These are phyloP conservation scores for Usnea hakonensis DNA, from an alignment of 495 filamentous ascomycete species.

Conservation along the genomic window DNA sequence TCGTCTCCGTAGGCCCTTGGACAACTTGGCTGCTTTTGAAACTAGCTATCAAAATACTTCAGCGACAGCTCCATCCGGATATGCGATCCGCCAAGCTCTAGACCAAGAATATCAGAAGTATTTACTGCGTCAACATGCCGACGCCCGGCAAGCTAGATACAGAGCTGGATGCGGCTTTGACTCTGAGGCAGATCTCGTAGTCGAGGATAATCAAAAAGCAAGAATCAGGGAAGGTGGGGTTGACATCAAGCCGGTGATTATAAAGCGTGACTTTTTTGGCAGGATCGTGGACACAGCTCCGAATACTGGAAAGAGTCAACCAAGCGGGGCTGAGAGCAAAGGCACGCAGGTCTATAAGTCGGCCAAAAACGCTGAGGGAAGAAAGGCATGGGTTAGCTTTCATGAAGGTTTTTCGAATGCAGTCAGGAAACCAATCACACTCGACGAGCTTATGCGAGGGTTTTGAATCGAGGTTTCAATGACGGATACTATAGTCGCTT, in stretches of 20 bases:
- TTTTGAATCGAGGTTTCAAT: conserved; percentile 27
- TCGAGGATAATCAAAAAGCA: conserved; percentile 37
- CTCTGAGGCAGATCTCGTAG: neutral
- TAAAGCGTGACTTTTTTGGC: conserved; percentile 90
- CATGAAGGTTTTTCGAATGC: conserved; percentile 97
- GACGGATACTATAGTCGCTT: neutral
- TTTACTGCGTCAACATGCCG: conserved; percentile 50
- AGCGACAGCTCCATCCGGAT: conserved; percentile 59
- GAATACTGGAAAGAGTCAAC: conserved; percentile 32
- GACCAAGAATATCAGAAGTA: conserved; percentile 79
- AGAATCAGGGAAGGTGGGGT: conserved; percentile 24
- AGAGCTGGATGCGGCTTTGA: conserved; percentile 29
- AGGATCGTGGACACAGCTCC: conserved; percentile 49
- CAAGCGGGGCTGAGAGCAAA: conserved; percentile 26
- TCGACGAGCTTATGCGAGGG: conserved; percentile 74
- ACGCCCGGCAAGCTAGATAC: conserved; percentile 48
- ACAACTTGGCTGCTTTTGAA: conserved; percentile 57
- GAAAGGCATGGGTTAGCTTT: conserved; percentile 83
- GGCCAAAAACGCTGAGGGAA: conserved; percentile 35
- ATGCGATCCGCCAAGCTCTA: conserved; percentile 83
- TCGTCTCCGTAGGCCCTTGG: conserved; percentile 49
- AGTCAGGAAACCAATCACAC: conserved; percentile 80
- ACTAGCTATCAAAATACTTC: conserved; percentile 34
- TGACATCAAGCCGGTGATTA: conserved; percentile 28
- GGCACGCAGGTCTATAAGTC: conserved; percentile 10